These are phyloP conservation scores for Curvularia eragrostidis DNA, from an alignment of 2,329 filamentous ascomycete species.

Conservation along the genomic window DNA sequence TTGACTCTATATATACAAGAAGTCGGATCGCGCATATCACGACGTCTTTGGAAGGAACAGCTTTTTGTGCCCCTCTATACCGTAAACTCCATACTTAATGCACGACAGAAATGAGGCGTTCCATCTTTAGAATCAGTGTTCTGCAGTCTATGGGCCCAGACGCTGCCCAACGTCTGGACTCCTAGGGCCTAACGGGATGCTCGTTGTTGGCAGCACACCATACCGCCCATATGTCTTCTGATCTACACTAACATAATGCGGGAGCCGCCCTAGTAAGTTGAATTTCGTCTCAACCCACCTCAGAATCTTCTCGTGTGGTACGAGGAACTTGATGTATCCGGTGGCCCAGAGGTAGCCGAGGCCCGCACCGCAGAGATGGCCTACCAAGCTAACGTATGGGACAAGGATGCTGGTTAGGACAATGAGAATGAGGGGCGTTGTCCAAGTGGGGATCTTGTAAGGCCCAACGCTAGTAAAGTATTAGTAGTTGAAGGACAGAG, in stretches of 20 bases:
- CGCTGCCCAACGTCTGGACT: slow-evolving; percentile 43
- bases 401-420: slow-evolving; percentile 78
- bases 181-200: slow-evolving; percentile 29
- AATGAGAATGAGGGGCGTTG: slow-evolving; percentile 78
- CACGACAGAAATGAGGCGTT: slow-evolving; percentile 2
- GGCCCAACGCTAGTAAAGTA: slow-evolving; percentile 57
- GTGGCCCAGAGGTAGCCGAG: slow-evolving; percentile 89
- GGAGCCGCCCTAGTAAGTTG: slow-evolving; percentile 81
- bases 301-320: slow-evolving; percentile 85
- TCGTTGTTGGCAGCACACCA: slow-evolving; percentile 73
- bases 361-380: slow-evolving; percentile 82
- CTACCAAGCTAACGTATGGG: slow-evolving; percentile 81
- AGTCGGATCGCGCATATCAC: not conserved
- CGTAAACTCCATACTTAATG: slow-evolving; percentile 7
- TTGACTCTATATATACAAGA: slow-evolving; percentile 15
- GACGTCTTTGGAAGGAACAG: not conserved
- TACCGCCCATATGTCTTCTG: slow-evolving; percentile 96
- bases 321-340: slow-evolving; percentile 86
- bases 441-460: slow-evolving; percentile 87
- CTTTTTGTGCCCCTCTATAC: slow-evolving; percentile 8
- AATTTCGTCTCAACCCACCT: slow-evolving; percentile 89
- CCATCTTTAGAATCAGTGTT: not conserved
- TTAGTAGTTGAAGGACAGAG: slow-evolving; percentile 11
- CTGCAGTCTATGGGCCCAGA: slow-evolving; percentile 32
- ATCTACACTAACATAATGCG: slow-evolving; percentile 92